Base-by-base conservation (phyloP, 2,329 filamentous ascomycete species). In the Fusarium subtropicale region DNA sequence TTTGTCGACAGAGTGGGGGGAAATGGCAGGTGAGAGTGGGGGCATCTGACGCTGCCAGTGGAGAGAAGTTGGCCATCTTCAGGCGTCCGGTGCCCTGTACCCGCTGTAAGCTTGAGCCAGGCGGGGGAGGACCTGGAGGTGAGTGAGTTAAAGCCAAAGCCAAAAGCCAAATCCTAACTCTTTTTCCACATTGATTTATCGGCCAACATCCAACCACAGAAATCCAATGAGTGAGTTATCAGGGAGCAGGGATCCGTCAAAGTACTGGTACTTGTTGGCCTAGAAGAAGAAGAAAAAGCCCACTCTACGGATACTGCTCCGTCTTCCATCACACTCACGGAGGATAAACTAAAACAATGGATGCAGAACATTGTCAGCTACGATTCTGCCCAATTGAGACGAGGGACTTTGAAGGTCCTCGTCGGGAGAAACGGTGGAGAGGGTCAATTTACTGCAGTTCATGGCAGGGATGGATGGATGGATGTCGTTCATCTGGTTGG, bases 351-450 rank as follows among this genome's bases (percentile, higher is more conserved):
- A 26, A 26, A 52, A 26, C 34, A 52, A 52, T 26, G 24, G 34
- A 52, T 70, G 62, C 66, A 68, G 62, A 48, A 68, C 66, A 64
- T 69, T 70, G 58, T 68, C 66, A 68, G 57, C 66, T 70, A 51
- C 45, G 48, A 34, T 64, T 54, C 53, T 53, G 47, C 51, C 59
- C 46, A 42, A 38, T 60, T 13, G 42, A 38, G 45, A 36, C 30
- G 41, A 52, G 24, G 53, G 59, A 62, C 36, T 58, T 48, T 62
- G 50, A 48, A 48, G 31, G 46, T 31, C 31, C 36, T 47, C 36
- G 33, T 61, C 45, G 52, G 38, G 46, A 45, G 52, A 39, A 53
- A 50, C 60, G 52, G 60, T 50, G 57, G 53, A 47, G 51, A 52
- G 57, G 36, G 46, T 47, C 30, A 52, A 31, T 55, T 48, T 5